A percentile compares a stretch with the other conserved stretches of the same genome.
phyloP scores from a whole-genome alignment of 257 asterid genomes.

The Salvia rosmarinus region DNA sequence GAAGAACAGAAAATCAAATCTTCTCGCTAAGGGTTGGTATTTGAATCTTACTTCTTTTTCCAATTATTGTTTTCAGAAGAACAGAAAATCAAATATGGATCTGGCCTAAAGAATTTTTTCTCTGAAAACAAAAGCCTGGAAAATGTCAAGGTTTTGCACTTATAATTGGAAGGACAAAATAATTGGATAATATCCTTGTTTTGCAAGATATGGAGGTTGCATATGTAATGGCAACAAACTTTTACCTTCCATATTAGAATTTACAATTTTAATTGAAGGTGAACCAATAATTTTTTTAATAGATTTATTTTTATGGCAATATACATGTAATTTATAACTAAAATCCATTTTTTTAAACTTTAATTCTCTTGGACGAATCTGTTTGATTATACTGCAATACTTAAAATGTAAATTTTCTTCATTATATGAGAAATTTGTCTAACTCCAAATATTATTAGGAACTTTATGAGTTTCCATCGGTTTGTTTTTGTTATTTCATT shows the following conservation, averaged over 20 bases:
- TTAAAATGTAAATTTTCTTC: neutral
- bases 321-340: constrained; percentile 12
- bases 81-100: neutral
- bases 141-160: constrained; percentile 13
- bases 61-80: constrained; percentile 25
- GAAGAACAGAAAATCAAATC: constrained; percentile 15
- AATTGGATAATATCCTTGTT: constrained; percentile 21
- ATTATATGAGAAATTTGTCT: constrained; percentile 23
- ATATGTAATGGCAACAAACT: constrained; percentile 5
- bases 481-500: constrained; percentile 4
- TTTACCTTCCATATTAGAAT: neutral
- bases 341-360: neutral
- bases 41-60: constrained; percentile 29
- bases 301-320: neutral
- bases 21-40: constrained; percentile 76
- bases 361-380: constrained; percentile 6
- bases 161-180: constrained; percentile 2
- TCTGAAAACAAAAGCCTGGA: constrained; percentile 8
- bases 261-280: neutral
- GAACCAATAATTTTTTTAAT: neutral
- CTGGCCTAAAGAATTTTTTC: constrained; percentile 1
- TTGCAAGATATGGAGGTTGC: constrained; percentile 29
- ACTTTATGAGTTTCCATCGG: neutral
- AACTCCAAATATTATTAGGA: neutral
- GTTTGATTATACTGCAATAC: neutral